Conservation (phyloP, 805 yeast genomes). For the Candida pseudofarinosa region DNA sequence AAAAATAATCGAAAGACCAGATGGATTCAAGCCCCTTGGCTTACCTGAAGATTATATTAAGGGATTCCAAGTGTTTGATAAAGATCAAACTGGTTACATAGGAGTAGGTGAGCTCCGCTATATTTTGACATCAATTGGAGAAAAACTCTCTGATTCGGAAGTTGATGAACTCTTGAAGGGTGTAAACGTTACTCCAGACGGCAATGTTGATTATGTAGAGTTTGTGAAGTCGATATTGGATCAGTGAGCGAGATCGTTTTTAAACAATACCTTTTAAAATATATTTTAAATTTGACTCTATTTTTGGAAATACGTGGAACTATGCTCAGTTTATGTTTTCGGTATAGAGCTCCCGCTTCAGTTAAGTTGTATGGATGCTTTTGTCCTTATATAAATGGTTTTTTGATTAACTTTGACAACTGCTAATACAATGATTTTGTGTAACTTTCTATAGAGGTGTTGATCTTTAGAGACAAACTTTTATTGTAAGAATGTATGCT, state of each 20-base stretch:
- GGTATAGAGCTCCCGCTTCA: too few relatives aligned
- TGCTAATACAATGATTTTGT: too few relatives aligned
- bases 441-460: neutral
- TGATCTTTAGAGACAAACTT: neutral
- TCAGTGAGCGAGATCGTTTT: too few relatives aligned
- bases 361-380: too few relatives aligned
- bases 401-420: too few relatives aligned
- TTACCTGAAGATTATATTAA: constrained; percentile 89
- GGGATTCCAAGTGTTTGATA: constrained; percentile 93
- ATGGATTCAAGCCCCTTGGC: constrained; percentile 83
- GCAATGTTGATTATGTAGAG: constrained; percentile 91
- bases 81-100: constrained; percentile 90
- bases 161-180: constrained; percentile 96
- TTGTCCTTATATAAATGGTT: too few relatives aligned
- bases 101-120: constrained; percentile 96
- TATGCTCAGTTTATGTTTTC: too few relatives aligned
- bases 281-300: too few relatives aligned
- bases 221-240: constrained; percentile 91
- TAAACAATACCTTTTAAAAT: too few relatives aligned
- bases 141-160: constrained; percentile 82
- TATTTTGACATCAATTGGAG: constrained; percentile 93
- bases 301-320: too few relatives aligned
- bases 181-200: constrained; percentile 88
- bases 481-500: neutral
- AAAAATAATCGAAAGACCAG: constrained; percentile 76